Percentiles rank a stretch among this genome's conserved stretches.
phyloP scores from a whole-genome alignment of 371 early-diverging fungal genomes.

The Rhizopus arrhizus region DNA sequence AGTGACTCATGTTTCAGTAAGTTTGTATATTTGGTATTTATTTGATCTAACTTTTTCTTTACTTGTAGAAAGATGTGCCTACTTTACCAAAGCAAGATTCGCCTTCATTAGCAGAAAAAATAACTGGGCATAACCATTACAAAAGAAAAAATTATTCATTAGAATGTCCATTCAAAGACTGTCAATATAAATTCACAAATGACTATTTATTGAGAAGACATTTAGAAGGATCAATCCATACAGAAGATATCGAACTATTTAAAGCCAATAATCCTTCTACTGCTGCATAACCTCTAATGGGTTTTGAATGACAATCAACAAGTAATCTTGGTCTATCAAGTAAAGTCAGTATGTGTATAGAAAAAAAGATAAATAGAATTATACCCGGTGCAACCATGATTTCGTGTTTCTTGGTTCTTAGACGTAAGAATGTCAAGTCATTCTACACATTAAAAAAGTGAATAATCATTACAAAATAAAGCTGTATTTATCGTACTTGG shows the following conservation, averaged over 20 bases:
- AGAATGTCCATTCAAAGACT: constrained; percentile 29
- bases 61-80: constrained; percentile 7
- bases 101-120: constrained; percentile 16
- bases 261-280: neutral
- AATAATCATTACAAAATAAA: neutral
- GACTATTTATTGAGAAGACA: constrained; percentile 34
- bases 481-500: constrained; percentile 22
- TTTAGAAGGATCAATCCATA: constrained; percentile 34
- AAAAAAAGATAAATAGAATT: neutral
- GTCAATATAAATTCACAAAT: constrained; percentile 24
- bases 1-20: constrained; percentile 31
- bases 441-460: constrained; percentile 52
- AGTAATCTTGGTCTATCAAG: constrained; percentile 78
- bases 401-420: constrained; percentile 92
- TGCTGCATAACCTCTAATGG: constrained; percentile 56
- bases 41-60: neutral
- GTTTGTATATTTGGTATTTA: neutral
- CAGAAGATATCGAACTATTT: constrained; percentile 18
- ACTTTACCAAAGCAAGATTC: constrained; percentile 16
- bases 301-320: constrained; percentile 87
- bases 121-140: constrained; percentile 22
- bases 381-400: constrained; percentile 92
- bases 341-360: neutral
- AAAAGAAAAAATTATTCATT: constrained; percentile 13
- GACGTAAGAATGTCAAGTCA: constrained; percentile 90